phyloP scores from a whole-genome alignment of 1,139 yeast species.

The Debaryomycetaceae sp. region DNA sequence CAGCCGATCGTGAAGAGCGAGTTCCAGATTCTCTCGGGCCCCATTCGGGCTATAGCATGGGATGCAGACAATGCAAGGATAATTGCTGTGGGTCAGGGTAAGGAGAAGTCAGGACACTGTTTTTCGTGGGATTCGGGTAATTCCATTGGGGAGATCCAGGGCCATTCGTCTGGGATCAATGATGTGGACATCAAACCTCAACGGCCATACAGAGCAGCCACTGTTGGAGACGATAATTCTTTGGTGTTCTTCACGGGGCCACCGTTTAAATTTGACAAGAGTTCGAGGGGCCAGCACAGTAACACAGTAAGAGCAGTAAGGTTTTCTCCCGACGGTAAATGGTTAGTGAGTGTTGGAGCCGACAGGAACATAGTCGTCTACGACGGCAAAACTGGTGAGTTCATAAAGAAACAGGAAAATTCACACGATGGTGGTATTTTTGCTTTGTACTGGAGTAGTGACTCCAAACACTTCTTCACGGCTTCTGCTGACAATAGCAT shows the following conservation, averaged over 20 bases:
- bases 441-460: constrained; percentile 67
- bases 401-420: constrained; percentile 47
- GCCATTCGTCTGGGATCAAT: constrained; percentile 83
- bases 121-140: constrained; percentile 94
- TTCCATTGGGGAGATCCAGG: constrained; percentile 91
- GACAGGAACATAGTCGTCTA: constrained; percentile 76
- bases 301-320: constrained; percentile 79
- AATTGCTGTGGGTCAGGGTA: constrained; percentile 94
- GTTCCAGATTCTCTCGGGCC: constrained; percentile 76
- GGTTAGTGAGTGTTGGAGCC: constrained; percentile 79
- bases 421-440: constrained; percentile 80
- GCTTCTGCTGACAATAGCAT: constrained; percentile 81
- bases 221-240: constrained; percentile 85
- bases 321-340: constrained; percentile 76
- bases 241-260: constrained; percentile 88
- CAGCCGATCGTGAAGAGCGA: constrained; percentile 75
- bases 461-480: constrained; percentile 64
- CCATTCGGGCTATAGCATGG: constrained; percentile 85
- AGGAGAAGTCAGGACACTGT: constrained; percentile 88
- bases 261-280: constrained; percentile 80
- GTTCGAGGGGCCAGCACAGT: constrained; percentile 71
- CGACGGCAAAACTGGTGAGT: constrained; percentile 87
- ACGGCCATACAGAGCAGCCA: constrained; percentile 91
- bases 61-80: constrained; percentile 83
- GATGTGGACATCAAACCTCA: constrained; percentile 84